Evolutionary conservation across 2,329 filamentous ascomycete genomes (phyloP).

Genomic region (Cladophialophora exuberans): DNA sequence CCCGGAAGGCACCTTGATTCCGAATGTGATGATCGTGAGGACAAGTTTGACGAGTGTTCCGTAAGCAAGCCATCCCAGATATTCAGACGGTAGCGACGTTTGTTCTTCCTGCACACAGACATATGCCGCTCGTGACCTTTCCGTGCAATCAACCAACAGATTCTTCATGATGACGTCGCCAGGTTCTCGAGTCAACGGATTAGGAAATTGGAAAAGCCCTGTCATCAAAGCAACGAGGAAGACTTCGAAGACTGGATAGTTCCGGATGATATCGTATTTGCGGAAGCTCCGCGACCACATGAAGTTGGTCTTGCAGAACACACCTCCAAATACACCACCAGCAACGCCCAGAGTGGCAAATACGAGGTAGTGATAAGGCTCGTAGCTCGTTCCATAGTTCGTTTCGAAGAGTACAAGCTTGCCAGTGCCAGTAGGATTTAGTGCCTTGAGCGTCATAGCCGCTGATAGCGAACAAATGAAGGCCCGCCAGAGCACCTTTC

Average conservation of each 20-base stretch:
- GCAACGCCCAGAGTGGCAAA: constrained; percentile 60
- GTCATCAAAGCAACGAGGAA: constrained; percentile 58
- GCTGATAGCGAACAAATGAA: constrained; percentile 62
- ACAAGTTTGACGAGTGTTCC: constrained; percentile 59
- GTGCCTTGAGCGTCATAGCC: constrained; percentile 57
- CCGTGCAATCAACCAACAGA: constrained; percentile 58
- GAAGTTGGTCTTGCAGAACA: constrained; percentile 63
- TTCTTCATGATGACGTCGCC: constrained; percentile 62
- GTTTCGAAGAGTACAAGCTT: constrained; percentile 66
- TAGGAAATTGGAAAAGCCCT: constrained; percentile 59
- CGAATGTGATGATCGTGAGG: constrained; percentile 62
- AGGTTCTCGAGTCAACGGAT: constrained; percentile 57
- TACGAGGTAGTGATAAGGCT: constrained; percentile 58
- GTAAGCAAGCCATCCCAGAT: constrained; percentile 56
- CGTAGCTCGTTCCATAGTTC: constrained; percentile 60
- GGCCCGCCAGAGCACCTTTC: constrained; percentile 62
- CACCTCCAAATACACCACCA: constrained; percentile 62
- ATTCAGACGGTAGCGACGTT: constrained; percentile 38
- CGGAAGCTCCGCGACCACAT: constrained; percentile 61
- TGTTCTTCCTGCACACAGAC: constrained; percentile 55
- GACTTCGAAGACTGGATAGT: constrained; percentile 60
- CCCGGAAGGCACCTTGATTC: constrained; percentile 63
- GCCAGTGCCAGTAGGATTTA: constrained; percentile 64
- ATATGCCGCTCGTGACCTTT: constrained; percentile 44
- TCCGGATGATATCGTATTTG: constrained; percentile 55